A percentile compares a stretch with the other conserved stretches of the same genome.
Evolutionary conservation across 1,284 basidiomycete species (phyloP).

Genomic region (Puccinia novopanici): DNA sequence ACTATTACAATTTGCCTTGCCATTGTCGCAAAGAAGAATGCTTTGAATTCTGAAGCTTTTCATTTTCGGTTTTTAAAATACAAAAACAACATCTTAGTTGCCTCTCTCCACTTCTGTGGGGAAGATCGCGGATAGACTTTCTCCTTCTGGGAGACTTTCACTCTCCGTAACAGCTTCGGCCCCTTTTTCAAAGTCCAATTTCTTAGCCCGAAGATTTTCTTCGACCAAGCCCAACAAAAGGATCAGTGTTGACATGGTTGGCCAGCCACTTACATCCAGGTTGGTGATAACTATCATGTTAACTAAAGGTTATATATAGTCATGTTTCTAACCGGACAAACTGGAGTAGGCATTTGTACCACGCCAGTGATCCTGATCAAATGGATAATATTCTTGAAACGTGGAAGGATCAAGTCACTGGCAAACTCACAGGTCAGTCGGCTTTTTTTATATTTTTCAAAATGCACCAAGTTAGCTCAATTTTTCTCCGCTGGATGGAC

Average conservation of each 20-base stretch:
- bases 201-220: conserved; percentile 10
- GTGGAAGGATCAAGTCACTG: conserved; percentile 87
- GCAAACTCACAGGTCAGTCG: conserved; percentile 78
- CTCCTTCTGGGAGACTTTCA: background rate
- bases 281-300: conserved; percentile 22
- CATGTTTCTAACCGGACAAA: background rate
- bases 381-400: conserved; percentile 81
- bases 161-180: conserved; percentile 12
- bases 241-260: conserved; percentile 45
- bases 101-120: background rate
- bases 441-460: background rate
- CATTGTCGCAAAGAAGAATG: background rate
- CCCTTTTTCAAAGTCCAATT: conserved; percentile 17
- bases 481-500: background rate
- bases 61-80: background rate
- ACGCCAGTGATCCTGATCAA: conserved; percentile 89
- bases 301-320: background rate
- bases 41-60: background rate
- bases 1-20: background rate
- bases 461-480: background rate
- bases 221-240: conserved; percentile 11
- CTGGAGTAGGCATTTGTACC: conserved; percentile 75
- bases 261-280: conserved; percentile 39
- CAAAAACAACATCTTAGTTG: too few species aligned
- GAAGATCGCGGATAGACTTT: background rate